phyloP scores from a whole-genome alignment of 2,329 filamentous ascomycete species.

The Claviceps arundinis region DNA sequence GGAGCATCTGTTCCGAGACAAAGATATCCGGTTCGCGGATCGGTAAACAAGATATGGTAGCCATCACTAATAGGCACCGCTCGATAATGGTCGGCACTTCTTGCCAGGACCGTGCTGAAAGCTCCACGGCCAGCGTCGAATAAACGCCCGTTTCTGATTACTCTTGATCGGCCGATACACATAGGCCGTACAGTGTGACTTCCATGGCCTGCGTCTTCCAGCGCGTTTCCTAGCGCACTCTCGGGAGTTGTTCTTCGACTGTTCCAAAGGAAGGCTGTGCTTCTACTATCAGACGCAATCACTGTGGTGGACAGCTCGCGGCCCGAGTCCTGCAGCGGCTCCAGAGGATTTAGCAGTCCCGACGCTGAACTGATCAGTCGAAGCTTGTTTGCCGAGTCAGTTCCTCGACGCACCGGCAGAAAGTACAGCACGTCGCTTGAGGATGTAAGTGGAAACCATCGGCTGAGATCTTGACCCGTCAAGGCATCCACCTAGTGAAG shows the following conservation, averaged over 20 bases:
- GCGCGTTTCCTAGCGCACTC: conserved; percentile 1
- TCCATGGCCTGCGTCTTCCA: background rate
- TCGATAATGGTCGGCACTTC: conserved; percentile 44
- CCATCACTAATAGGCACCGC: conserved; percentile 54
- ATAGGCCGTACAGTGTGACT: background rate
- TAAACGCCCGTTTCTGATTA: background rate
- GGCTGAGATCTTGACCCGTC: conserved; percentile 33
- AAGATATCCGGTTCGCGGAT: conserved; percentile 41
- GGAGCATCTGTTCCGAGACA: conserved; percentile 50
- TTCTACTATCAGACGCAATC: conserved; percentile 10
- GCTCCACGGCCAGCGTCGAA: background rate
- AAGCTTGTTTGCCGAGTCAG: conserved; percentile 41
- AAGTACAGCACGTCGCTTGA: conserved; percentile 47
- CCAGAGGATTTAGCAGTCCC: conserved; percentile 15
- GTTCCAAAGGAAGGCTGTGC: conserved; percentile 8
- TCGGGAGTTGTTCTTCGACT: background rate
- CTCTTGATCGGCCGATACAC: background rate
- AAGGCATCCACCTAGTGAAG: conserved; percentile 42
- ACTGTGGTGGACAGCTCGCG: conserved; percentile 13
- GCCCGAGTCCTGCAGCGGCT: conserved; percentile 9
- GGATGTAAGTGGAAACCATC: conserved; percentile 41
- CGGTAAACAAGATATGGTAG: conserved; percentile 50
- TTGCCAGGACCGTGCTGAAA: conserved; percentile 22
- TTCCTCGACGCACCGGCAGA: conserved; percentile 35
- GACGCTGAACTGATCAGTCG: conserved; percentile 49